Evolutionary conservation across 2,329 filamentous ascomycete genomes (phyloP), one percentile per base, ranked within the genome.

Genomic region (Monilinia laxa): DNA sequence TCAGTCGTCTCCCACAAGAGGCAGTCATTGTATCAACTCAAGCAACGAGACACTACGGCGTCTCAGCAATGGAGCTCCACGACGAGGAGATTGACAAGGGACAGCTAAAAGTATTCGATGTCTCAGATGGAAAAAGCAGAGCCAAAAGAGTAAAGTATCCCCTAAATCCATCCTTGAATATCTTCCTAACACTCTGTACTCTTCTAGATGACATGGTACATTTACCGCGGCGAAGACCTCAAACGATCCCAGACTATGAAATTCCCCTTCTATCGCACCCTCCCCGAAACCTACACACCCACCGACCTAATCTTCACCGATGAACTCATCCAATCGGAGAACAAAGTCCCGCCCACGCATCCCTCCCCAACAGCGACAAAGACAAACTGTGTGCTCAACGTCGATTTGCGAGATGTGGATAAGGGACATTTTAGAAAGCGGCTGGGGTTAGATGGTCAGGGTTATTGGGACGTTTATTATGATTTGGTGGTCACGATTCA

Each of bases 161-260:
- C 47, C 52, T 20, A 5, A n/a, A 35, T 4, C 20, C 55, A n/a
- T 23, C 47, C 20, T n/a, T 12, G 11, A 51, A 52, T 51, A 16
- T 14, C 18, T 12, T 7, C 23, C 49, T 35, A 40, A 38, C 18
- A 7, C 55, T 28, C 42, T 23, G 31, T n/a, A 45, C 52, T n/a
- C 45, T 5, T 35, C 31, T n/a, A 72, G 70, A 71, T 72, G 70
- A 69, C 49, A n/a, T 73, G 68, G 68, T 73, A 70, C 45, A 72
- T 73, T 28, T 31, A 67, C 52, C 52, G 57, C 16, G 69, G 70
- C 45, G 67, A 72, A 53, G 72, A 73, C 38, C 58, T 73, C 14
- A 25, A 58, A 5, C 66, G 67, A 5, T 68, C 68, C 3, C 47
- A 70, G 38, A 58, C 18, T 1, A 66, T 72, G 25, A 54, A 66